Percentiles rank a stretch among this genome's conserved stretches.
These are phyloP conservation scores for Babesia ovis DNA, from an alignment of 169 alveolate species.

Conservation along the genomic window DNA sequence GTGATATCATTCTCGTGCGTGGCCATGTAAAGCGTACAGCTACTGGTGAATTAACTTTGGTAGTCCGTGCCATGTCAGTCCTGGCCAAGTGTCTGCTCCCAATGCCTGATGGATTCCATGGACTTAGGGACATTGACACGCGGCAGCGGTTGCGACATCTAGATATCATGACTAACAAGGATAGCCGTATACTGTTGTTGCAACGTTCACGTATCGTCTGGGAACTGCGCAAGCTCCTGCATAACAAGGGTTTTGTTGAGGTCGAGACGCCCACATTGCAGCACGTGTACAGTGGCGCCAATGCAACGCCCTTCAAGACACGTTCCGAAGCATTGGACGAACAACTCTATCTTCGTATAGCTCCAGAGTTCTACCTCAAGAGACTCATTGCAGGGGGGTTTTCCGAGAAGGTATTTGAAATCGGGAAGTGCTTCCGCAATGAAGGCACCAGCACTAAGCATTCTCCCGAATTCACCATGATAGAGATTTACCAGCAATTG, in stretches of 20 bases:
- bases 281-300: conserved; percentile 85
- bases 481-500: conserved; percentile 96
- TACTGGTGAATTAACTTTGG: conserved; percentile 95
- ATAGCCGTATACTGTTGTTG: conserved; percentile 79
- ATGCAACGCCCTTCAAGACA: conserved; percentile 98
- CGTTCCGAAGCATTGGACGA: conserved; percentile 95
- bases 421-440: conserved; percentile 98
- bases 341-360: conserved; percentile 96
- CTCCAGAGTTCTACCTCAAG: conserved; percentile 98
- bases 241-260: conserved; percentile 92
- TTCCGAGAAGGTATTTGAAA: conserved; percentile 95
- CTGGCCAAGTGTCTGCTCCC: conserved; percentile 95
- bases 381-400: conserved; percentile 96
- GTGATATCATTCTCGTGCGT: conserved; percentile 72
- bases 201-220: conserved; percentile 81
- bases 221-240: conserved; percentile 85
- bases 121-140: conserved; percentile 92
- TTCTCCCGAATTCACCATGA: conserved; percentile 99
- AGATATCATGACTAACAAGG: conserved; percentile 92
- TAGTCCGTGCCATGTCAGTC: conserved; percentile 84
- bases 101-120: conserved; percentile 93
- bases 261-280: conserved; percentile 99
- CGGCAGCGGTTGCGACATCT: conserved; percentile 95
- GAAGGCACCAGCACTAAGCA: conserved; percentile 98
- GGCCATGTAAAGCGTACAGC: conserved; percentile 89